Conservation (phyloP, 371 early-diverging fungal genomes). For the Blakeslea trispora region DNA sequence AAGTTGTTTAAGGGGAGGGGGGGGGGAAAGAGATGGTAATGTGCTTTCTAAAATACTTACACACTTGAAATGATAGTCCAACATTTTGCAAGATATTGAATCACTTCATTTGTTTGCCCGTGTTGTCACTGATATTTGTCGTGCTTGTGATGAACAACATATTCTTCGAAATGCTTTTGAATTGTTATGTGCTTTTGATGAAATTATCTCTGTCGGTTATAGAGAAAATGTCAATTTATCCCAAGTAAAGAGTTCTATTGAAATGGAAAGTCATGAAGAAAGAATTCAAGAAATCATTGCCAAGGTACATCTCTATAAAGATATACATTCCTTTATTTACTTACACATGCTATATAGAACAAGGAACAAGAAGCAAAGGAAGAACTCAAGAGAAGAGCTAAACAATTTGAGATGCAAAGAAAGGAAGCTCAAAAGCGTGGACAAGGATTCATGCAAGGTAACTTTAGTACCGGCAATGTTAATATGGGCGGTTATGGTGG, state of each 20-base stretch:
- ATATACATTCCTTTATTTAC: conserved; percentile 1
- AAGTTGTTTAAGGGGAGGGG: too few species aligned
- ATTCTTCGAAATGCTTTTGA: conserved; percentile 87
- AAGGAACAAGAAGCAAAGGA: conserved; percentile 97
- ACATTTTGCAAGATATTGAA: conserved; percentile 92
- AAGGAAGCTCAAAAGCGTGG: conserved; percentile 84
- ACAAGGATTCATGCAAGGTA: conserved; percentile 54
- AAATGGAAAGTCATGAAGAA: conserved; percentile 98
- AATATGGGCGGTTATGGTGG: conserved; percentile 24
- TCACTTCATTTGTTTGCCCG: conserved; percentile 93
- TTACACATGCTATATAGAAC: too few species aligned
- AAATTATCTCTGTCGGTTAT: conserved; percentile 91
- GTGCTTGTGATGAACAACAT: conserved; percentile 76
- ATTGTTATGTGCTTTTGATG: conserved; percentile 92
- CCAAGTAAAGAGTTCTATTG: conserved; percentile 89
- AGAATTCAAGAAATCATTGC: conserved; percentile 95
- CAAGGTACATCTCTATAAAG: conserved; percentile 49
- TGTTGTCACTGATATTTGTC: conserved; percentile 88
- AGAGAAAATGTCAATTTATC: conserved; percentile 81
- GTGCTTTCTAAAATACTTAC: not conserved
- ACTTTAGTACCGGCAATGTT: conserved; percentile 48
- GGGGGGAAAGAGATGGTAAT: too few species aligned
- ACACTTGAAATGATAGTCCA: conserved; percentile 51
- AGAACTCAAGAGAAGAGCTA: conserved; percentile 89
- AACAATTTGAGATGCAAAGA: conserved; percentile 88